Percentiles rank a stretch among this genome's conserved stretches.
Conservation (phyloP, 2,329 filamentous ascomycete genomes). For the Botrytis sinoallii region DNA sequence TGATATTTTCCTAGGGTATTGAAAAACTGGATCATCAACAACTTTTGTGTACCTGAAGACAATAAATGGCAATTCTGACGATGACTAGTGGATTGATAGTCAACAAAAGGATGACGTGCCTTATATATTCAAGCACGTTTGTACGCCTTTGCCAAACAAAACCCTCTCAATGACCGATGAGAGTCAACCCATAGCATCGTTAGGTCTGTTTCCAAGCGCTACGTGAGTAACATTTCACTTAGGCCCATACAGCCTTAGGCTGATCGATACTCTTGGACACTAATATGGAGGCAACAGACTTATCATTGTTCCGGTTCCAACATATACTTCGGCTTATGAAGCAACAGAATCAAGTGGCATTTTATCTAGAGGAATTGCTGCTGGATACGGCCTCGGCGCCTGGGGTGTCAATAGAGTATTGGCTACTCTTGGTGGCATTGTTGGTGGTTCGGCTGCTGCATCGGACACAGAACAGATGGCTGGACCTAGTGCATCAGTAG, state of each 20-base stretch:
- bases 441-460: slow-evolving; percentile 30
- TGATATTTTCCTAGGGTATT: not conserved
- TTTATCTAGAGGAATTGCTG: slow-evolving; percentile 42
- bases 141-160: slow-evolving; percentile 73
- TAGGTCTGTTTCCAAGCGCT: slow-evolving; percentile 74
- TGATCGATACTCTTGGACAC: not conserved
- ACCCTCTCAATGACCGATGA: slow-evolving; percentile 76
- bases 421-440: slow-evolving; percentile 43
- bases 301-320: slow-evolving; percentile 70
- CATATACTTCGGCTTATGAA: slow-evolving; percentile 58
- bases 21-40: not conserved
- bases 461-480: not conserved
- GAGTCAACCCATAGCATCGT: slow-evolving; percentile 59
- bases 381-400: slow-evolving; percentile 39
- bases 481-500: slow-evolving; percentile 24
- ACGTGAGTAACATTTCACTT: slow-evolving; percentile 45
- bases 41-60: not conserved
- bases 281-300: slow-evolving; percentile 41
- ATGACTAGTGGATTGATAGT: slow-evolving; percentile 64
- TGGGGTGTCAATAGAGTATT: slow-evolving; percentile 43
- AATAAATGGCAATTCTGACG: slow-evolving; percentile 5
- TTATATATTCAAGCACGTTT: slow-evolving; percentile 80
- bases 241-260: not conserved
- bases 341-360: slow-evolving; percentile 30
- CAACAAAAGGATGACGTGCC: slow-evolving; percentile 58